Evolutionary conservation across 352 stramenopile genomes (phyloP).

Genomic region (Labyrinthula sp.): DNA sequence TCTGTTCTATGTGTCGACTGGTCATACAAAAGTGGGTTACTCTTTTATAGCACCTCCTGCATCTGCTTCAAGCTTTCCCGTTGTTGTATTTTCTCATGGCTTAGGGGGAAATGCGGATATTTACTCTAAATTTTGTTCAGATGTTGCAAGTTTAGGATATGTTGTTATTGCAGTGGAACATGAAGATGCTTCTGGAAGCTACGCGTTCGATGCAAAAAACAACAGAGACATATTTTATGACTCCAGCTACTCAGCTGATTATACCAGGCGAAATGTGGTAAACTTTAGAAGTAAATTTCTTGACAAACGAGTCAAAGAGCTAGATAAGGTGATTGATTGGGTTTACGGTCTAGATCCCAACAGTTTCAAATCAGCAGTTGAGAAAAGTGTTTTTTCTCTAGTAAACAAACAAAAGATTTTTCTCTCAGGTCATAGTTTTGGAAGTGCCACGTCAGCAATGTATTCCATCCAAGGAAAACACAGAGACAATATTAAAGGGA

Average conservation of each 20-base stretch:
- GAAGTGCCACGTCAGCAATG: constrained; percentile 28
- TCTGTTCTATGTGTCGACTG: background rate
- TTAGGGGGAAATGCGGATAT: constrained; percentile 35
- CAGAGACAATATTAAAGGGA: background rate
- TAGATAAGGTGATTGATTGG: background rate
- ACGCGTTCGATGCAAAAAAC: constrained; percentile 18
- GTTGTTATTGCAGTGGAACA: constrained; percentile 35
- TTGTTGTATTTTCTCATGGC: constrained; percentile 35
- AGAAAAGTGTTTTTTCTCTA: constrained; percentile 20
- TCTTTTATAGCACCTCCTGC: constrained; percentile 17
- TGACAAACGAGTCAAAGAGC: constrained; percentile 31
- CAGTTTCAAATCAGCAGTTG: no score
- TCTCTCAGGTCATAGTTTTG: constrained; percentile 35
- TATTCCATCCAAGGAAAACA: constrained; percentile 10
- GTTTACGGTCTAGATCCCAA: background rate
- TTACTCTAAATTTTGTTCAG: constrained; percentile 33
- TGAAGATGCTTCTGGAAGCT: constrained; percentile 33
- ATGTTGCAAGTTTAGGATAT: constrained; percentile 33
- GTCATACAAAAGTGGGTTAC: constrained; percentile 6
- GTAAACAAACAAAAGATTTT: constrained; percentile 12
- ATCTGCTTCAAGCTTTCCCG: constrained; percentile 17
- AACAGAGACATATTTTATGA: constrained; percentile 17
- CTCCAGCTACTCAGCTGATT: no score
- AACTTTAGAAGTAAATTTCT: constrained; percentile 34
- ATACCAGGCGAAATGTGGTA: no score